Conservation (phyloP, 371 early-diverging fungal species). For the Mortierella sp. region DNA sequence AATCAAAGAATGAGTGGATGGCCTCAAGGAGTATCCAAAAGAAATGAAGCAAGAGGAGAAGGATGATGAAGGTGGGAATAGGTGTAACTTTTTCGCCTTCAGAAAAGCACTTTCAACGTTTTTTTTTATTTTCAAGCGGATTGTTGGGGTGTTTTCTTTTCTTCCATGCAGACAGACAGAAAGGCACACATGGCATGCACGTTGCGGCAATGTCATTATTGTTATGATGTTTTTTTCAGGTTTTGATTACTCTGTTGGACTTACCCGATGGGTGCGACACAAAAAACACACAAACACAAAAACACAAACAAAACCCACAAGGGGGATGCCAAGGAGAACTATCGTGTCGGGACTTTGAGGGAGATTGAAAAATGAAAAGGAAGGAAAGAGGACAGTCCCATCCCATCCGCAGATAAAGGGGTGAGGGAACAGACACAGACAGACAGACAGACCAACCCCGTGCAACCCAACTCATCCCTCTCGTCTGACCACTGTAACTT, state of each 20-base stretch:
- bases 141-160: neutral
- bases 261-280: neutral
- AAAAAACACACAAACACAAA: neutral
- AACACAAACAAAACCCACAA: neutral
- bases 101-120: too few relatives aligned
- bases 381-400: neutral
- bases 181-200: neutral
- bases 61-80: too few relatives aligned
- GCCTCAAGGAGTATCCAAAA: too few relatives aligned
- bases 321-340: neutral
- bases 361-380: conserved; percentile 4
- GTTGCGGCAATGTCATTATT: neutral
- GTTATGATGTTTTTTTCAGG: neutral
- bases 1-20: too few relatives aligned
- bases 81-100: too few relatives aligned
- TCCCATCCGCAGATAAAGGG: neutral
- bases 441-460: neutral
- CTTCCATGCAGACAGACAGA: too few relatives aligned
- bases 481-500: neutral
- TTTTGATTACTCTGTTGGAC: conserved; percentile 1
- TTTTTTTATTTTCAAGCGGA: too few relatives aligned
- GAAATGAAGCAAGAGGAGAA: too few relatives aligned
- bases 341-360: conserved; percentile 29
- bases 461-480: neutral
- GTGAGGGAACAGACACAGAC: too few relatives aligned